phyloP scores from a whole-genome alignment of 108 stramenopile genomes.

The Skeletonema costatum region DNA sequence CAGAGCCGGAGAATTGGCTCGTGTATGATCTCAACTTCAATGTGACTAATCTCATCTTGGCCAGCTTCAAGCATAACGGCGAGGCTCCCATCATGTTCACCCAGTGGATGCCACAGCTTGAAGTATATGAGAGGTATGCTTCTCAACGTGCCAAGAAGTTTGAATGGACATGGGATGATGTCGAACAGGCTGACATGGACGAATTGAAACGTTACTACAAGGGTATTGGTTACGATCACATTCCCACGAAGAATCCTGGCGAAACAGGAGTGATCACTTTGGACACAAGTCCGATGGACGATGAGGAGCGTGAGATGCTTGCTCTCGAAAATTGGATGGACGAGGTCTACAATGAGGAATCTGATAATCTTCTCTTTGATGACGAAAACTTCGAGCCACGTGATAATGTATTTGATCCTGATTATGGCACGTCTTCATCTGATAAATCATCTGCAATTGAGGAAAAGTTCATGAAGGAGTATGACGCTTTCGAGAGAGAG shows the following conservation, averaged over 20 bases:
- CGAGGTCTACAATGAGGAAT: slow-evolving; percentile 87
- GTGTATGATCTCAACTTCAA: slow-evolving; percentile 86
- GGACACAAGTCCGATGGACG: slow-evolving; percentile 68
- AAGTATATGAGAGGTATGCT: slow-evolving; percentile 69
- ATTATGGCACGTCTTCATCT: slow-evolving; percentile 64
- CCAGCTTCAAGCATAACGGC: slow-evolving; percentile 79
- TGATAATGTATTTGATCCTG: slow-evolving; percentile 77
- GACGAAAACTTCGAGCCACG: slow-evolving; percentile 77
- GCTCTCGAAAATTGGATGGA: slow-evolving; percentile 85
- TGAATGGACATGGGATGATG: slow-evolving; percentile 83
- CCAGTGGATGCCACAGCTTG: slow-evolving; percentile 86
- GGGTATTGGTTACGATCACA: slow-evolving; percentile 79
- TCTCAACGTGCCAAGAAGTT: slow-evolving; percentile 69
- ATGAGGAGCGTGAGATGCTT: slow-evolving; percentile 86
- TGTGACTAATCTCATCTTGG: slow-evolving; percentile 82
- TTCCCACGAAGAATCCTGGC: slow-evolving; percentile 67
- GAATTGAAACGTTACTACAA: slow-evolving; percentile 78
- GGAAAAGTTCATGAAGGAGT: slow-evolving; percentile 63
- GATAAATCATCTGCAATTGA: slow-evolving; percentile 64
- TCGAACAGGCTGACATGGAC: slow-evolving; percentile 69
- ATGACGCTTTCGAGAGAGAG: slow-evolving; percentile 64
- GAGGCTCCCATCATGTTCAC: slow-evolving; percentile 79
- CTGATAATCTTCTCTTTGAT: slow-evolving; percentile 81
- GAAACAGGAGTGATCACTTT: slow-evolving; percentile 78
- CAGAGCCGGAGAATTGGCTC: slow-evolving; percentile 64